Conservation (phyloP, 2,329 filamentous ascomycete genomes). For the Neophaeococcomyces mojaviensis region DNA sequence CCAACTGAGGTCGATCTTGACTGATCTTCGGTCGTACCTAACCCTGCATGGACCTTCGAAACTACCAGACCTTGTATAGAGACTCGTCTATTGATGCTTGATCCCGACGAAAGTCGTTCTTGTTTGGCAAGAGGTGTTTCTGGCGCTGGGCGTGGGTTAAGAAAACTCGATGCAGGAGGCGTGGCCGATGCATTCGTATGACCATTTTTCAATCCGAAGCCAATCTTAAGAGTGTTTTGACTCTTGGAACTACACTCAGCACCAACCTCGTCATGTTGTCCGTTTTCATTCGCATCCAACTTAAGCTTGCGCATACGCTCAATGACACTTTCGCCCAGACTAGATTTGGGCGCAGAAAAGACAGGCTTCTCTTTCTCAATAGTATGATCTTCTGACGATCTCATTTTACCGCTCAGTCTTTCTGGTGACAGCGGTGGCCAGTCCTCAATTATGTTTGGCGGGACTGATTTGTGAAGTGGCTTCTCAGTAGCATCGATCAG, state of each 20-base stretch:
- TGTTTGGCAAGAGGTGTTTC: conserved; percentile 1
- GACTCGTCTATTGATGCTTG: background rate
- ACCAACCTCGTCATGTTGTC: background rate
- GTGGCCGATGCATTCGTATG: background rate
- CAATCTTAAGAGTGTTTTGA: conserved; percentile 1
- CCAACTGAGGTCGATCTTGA: background rate
- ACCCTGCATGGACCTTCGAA: background rate
- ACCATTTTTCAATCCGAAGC: background rate
- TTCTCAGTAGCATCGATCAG: conserved; percentile 26
- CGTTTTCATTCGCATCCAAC: conserved; percentile 8
- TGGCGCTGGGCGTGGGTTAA: conserved; percentile 3
- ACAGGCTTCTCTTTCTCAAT: background rate
- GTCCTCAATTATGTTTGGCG: conserved; percentile 21
- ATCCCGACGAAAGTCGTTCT: background rate
- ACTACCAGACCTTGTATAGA: background rate
- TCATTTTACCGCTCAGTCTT: conserved; percentile 2
- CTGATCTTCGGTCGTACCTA: background rate
- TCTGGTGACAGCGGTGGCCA: conserved; percentile 24
- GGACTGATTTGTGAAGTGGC: conserved; percentile 23
- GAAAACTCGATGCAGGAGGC: background rate
- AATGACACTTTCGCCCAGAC: conserved; percentile 18
- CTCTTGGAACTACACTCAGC: background rate
- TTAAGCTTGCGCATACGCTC: conserved; percentile 18
- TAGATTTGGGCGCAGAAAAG: conserved; percentile 12
- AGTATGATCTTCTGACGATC: background rate